These are phyloP conservation scores for Sugiyamaella japonica DNA, from an alignment of 1,139 yeast species.

Conservation along the genomic window DNA sequence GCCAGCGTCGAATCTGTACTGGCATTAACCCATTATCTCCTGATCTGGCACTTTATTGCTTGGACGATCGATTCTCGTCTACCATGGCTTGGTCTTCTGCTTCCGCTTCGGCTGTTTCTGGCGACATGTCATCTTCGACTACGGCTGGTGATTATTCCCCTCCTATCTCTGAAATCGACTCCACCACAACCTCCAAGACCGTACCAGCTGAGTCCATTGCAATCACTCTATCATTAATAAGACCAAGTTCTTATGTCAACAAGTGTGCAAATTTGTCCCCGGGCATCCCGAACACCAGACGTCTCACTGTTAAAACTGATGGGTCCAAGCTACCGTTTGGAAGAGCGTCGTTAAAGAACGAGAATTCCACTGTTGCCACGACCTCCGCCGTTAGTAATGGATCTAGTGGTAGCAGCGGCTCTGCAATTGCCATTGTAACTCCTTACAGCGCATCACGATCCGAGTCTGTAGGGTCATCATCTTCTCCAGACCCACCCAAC, in stretches of 20 bases:
- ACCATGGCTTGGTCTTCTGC: not conserved
- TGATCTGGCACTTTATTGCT: not conserved
- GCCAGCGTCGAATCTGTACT: not conserved
- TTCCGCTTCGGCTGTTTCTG: not conserved
- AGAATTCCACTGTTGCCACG: not conserved
- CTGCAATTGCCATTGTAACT: not conserved
- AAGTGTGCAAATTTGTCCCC: not conserved
- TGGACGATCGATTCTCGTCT: not conserved
- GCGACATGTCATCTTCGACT: not conserved
- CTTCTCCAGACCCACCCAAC: not conserved
- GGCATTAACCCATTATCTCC: slow-evolving; percentile 1
- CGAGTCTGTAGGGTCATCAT: not conserved
- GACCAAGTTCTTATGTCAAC: not conserved
- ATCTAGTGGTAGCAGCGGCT: not conserved
- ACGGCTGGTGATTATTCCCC: too few relatives aligned
- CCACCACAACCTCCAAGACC: too few relatives aligned
- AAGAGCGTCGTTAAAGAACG: slow-evolving; percentile 16
- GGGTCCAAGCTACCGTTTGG: slow-evolving; percentile 15
- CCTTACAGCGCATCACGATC: not conserved
- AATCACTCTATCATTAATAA: not conserved
- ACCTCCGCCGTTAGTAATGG: not conserved
- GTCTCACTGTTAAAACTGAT: not conserved
- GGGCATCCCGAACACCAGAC: not conserved
- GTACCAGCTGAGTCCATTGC: not conserved
- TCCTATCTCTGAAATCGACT: too few relatives aligned